Base-by-base conservation (phyloP, 2,329 filamentous ascomycete genomes). In the Ascochyta clinopodiicola region DNA sequence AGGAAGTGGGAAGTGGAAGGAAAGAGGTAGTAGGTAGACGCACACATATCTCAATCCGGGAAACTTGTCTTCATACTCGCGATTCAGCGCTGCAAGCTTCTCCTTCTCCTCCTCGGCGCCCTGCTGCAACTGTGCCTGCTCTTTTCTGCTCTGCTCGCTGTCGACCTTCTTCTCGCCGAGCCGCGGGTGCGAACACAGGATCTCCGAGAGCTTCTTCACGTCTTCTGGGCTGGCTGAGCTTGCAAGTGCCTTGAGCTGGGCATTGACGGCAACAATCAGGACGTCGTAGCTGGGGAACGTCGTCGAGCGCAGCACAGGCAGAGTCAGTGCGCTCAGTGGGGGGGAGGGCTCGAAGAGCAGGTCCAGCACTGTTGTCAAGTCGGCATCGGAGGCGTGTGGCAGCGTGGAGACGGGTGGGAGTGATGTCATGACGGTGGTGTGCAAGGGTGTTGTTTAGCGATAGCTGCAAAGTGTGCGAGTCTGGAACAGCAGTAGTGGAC, bases 41-140 rank as follows among this genome's bases (percentile, higher is more conserved):
- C 77, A 84, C 70, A 96, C 91, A 79, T 96, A 97, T 76, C 89
- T 83, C 71, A 97, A 74, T 0, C 93, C 91, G 0, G 92, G 91
- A 74, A 94, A 96, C 51, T 68, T 82, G n/a, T 79, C 79, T 75
- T 96, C 93, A 71, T 96, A 97, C 75, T 90, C 85, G 10, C 75
- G 76, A 71, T 97, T 97, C 66, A 96, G 75, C 27, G 69, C 71
- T 6, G 78, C 81, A 57, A 96, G 76, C 67, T 79, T 75, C 55
- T 79, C 78, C 8, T 79, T 80, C 68, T 90, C 86, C 40, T 85
- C 84, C 31, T 75, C 75, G 0, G 51, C 63, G 17, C 68, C 71
- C 7, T 75, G 75, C 51, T 88, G 84, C 57, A 97, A 76, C 67
- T 90, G 87, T 17, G 89, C 89, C 76, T 97, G 93, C 78, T 97